Base-by-base conservation (phyloP, 305 asterid genomes). In the Fraxinus baroniana region DNA sequence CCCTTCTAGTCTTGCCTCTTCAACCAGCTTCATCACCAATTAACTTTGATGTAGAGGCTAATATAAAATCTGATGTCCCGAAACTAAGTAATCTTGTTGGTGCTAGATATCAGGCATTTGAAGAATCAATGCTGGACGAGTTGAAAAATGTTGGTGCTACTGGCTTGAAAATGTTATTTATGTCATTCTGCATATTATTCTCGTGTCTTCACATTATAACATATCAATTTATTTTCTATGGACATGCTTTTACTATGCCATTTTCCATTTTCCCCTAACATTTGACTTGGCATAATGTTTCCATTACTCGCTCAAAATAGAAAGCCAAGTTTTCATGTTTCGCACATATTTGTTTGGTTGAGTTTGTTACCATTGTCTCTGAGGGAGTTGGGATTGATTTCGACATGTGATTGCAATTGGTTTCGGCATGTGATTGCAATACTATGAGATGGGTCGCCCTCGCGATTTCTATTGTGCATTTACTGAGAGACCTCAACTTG, bases 101-200 rank as follows among this genome's bases (percentile, higher is more conserved):
- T 79, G 87, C 90, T 74, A 95, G 93, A 64, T 86, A 90, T 84
- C 92, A 94, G 82, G 90, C 90, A 37, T 90, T 81, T 86, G 99
- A 95, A 89, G 90, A 91, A 77, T 89, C 94, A 0, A 97, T 95
- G 68, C 87, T 95, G 80, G 94, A 94, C n/a, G 93, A 95, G 86
- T 7, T 94, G 90, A 89, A 71, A 77, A 89, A 90, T 95, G 98
- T 91, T 12, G 76, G 87, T 71, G 74, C 49, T 66, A 33, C 52
- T 81, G 9, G n/a, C 12, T 22, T 52, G 49, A 39, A 18, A 64
- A 15, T 57, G 15, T 72, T 57, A 18, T 57, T 57, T 57, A 57
- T 57, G 26, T 57, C 18, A 70, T 13, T 70, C 76, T 30, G 41
- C 37, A 5, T 30, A 39, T 1, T 12, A n/a, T 28, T 39, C 32